Evolutionary conservation across 202 grass and related monocot species (phyloP).

Genomic region (Thinopyrum obtusiflorum): DNA sequence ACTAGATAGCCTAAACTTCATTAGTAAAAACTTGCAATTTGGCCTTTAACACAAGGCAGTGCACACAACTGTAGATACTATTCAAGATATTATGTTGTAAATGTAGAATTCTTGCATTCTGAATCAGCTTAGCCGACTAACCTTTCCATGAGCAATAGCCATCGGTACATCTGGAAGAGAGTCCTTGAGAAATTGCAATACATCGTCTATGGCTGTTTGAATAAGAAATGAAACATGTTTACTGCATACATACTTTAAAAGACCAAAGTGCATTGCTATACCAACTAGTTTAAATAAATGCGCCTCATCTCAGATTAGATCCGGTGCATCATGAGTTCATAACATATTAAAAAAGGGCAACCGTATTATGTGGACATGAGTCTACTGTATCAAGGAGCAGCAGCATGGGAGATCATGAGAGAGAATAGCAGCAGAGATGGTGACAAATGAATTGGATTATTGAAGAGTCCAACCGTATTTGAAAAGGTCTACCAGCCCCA

Average conservation of each 20-base stretch:
- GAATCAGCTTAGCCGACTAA: slow-evolving; percentile 37
- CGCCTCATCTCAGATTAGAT: not conserved
- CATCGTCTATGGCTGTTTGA: slow-evolving; percentile 79
- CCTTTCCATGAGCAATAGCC: slow-evolving; percentile 88
- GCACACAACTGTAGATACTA: slow-evolving; percentile 5
- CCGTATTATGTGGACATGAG: not conserved
- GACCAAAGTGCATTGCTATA: slow-evolving; percentile 8
- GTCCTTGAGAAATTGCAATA: slow-evolving; percentile 64
- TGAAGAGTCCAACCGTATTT: not conserved
- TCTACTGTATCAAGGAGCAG: slow-evolving; percentile 14
- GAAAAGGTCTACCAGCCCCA: not conserved
- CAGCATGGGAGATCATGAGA: slow-evolving; percentile 2
- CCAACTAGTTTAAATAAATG: not conserved
- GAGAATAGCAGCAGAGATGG: not conserved
- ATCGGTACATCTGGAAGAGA: slow-evolving; percentile 63
- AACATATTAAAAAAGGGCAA: not conserved
- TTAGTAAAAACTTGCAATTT: not conserved
- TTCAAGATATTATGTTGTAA: slow-evolving; percentile 9
- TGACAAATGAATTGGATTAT: not conserved
- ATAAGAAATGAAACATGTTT: slow-evolving; percentile 40
- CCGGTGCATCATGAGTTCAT: not conserved
- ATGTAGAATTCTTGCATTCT: not conserved
- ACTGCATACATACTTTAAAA: slow-evolving; percentile 20
- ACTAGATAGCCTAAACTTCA: not conserved
- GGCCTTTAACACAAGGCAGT: slow-evolving; percentile 3